Evolutionary conservation across 768 basidiomycete genomes (phyloP), one percentile per base, ranked within the genome.

Genomic region (Neoboletus subvelutipes): DNA sequence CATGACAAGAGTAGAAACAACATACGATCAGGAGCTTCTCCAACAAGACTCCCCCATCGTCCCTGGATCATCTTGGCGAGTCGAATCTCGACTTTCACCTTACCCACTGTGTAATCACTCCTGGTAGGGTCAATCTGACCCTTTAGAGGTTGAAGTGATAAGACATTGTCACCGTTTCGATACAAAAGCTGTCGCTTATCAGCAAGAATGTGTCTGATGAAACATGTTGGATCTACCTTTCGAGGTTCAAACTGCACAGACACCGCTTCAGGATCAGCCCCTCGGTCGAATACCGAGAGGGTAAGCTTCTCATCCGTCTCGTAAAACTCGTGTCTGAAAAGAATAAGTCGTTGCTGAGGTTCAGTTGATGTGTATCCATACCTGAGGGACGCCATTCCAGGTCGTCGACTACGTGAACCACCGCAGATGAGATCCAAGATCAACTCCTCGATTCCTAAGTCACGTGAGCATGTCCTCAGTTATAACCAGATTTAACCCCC

Each of bases 11-110:
- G 31, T 31, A 47, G 24, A 47, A 37, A 37, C 29, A 33, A 76
- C 88, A 63, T 70, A 91, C 90, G 79, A 79, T 90, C 89, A 45
- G 87, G 86, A 50, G 78, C 76, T 61, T 93, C 92, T 15, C 91
- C 88, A 46, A 87, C 77, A 31, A 96, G 78, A 20, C 72, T 73
- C 18, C 83, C 84, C 96, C 95, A 98, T 52, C 90, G 73, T 17
- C 86, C 88, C 4, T 71, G 73, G 1, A 72, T 80, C 59, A 77
- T 76, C 75, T 98, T 98, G 45, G 67, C 76, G 28, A 99, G 77
- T 22, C 83, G 82, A 52, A 98, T 72, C 73, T 99, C 96, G 53
- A 98, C 80, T 72, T 98, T 98, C 64, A 94, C 86, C 67, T 87
- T 89, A 22, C 92, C 84, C 18, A 95, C 84, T 12, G 83, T 83